Percentiles rank a stretch among this genome's conserved stretches.
Conservation (phyloP, 2,329 filamentous ascomycete genomes). For the Fusarium robinianum region DNA sequence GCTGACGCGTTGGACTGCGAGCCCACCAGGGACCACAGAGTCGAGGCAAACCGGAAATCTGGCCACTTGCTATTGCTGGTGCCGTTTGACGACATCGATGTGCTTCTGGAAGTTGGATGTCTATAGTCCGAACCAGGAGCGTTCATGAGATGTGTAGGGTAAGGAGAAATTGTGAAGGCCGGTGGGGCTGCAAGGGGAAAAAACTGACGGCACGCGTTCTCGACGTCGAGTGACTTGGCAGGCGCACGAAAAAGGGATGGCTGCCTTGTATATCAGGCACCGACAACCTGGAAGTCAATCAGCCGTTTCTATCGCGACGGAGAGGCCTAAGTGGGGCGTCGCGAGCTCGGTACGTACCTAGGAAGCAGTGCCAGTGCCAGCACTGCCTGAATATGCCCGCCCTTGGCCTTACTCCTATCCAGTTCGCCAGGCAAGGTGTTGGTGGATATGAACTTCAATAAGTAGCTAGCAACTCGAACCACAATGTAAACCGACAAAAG, state of each 20-base stretch:
- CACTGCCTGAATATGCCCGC: no score
- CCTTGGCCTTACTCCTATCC: no score
- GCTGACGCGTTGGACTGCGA: slow-evolving; percentile 36
- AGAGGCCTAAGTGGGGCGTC: no score
- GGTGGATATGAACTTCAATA: no score
- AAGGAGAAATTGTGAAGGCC: slow-evolving; percentile 27
- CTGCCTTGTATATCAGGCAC: slow-evolving; percentile 33
- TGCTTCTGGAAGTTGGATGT: slow-evolving; percentile 23
- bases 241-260: slow-evolving; percentile 13
- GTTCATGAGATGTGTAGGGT: slow-evolving; percentile 33
- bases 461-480: no score
- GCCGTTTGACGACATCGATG: slow-evolving; percentile 37
- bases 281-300: no score
- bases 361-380: no score
- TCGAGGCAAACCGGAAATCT: slow-evolving; percentile 41
- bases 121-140: slow-evolving; percentile 21
- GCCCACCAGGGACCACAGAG: slow-evolving; percentile 37
- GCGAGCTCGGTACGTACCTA: no score
- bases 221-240: slow-evolving; percentile 12
- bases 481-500: no score
- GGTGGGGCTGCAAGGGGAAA: slow-evolving; percentile 39
- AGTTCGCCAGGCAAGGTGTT: no score
- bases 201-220: slow-evolving; percentile 32
- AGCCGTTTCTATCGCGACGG: no score
- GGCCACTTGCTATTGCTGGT: slow-evolving; percentile 39